phyloP scores from a whole-genome alignment of 257 asterid genomes.

The Solanum tacnaense region DNA sequence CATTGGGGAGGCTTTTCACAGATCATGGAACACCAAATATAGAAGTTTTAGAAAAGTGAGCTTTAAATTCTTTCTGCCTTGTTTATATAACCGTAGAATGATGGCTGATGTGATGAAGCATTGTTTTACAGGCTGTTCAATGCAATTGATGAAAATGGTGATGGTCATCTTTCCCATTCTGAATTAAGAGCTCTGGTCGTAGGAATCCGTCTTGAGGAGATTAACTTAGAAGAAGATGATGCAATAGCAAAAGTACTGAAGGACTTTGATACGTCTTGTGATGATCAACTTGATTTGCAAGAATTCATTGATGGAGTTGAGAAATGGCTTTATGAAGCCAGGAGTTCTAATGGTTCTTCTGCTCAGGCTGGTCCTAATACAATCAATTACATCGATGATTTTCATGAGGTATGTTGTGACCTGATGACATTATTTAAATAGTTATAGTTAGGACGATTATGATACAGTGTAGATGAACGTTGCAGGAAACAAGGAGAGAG shows the following conservation, averaged over 20 bases:
- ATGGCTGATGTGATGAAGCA: background rate
- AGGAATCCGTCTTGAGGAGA: constrained; percentile 59
- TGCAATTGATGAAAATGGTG: constrained; percentile 50
- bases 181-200: constrained; percentile 63
- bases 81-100: background rate
- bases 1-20: constrained; percentile 56
- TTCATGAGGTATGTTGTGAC: constrained; percentile 43
- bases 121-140: constrained; percentile 44
- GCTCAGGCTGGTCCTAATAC: constrained; percentile 31
- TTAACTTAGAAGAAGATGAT: constrained; percentile 48
- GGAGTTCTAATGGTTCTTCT: constrained; percentile 18
- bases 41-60: constrained; percentile 51
- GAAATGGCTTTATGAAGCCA: constrained; percentile 72
- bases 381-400: constrained; percentile 42
- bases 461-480: background rate
- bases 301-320: constrained; percentile 57
- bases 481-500: constrained; percentile 72
- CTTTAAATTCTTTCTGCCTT: background rate
- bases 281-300: constrained; percentile 22
- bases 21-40: constrained; percentile 51
- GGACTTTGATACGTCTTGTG: constrained; percentile 60
- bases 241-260: constrained; percentile 51
- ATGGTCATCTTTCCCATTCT: constrained; percentile 40
- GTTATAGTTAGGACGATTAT: background rate
- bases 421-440: background rate